These are phyloP conservation scores for Lablab purpureus DNA, from an alignment of 306 rosid species.

Conservation along the genomic window DNA sequence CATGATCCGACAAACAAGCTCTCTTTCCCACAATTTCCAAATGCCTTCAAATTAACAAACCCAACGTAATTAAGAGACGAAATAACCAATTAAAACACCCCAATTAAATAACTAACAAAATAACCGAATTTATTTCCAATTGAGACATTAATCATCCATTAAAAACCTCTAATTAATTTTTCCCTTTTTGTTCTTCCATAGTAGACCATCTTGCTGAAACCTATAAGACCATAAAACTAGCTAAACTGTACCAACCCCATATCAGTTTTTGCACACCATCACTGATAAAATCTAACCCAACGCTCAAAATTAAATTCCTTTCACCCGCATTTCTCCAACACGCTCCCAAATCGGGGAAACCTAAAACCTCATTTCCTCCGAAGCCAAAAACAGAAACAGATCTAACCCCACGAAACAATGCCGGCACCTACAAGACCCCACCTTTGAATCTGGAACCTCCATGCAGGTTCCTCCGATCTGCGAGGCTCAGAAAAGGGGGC, in stretches of 20 bases:
- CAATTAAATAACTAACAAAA: constrained; percentile 22
- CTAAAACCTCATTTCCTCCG: background rate
- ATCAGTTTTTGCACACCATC: background rate
- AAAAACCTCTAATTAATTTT: constrained; percentile 7
- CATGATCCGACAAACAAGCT: constrained; percentile 39
- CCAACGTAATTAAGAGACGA: background rate
- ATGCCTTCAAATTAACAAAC: constrained; percentile 32
- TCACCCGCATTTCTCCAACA: constrained; percentile 40
- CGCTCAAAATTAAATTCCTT: background rate
- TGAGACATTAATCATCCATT: background rate
- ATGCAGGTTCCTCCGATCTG: constrained; percentile 68
- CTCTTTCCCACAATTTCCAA: constrained; percentile 17
- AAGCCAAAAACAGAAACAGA: constrained; percentile 52
- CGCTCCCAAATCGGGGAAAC: background rate
- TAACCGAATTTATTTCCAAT: constrained; percentile 28
- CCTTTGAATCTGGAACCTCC: constrained; percentile 70
- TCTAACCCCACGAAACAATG: constrained; percentile 55
- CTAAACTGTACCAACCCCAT: background rate
- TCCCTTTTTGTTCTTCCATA: background rate
- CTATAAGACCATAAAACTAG: background rate
- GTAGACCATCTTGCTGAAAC: background rate
- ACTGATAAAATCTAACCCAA: background rate
- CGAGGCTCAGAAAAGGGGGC: constrained; percentile 70
- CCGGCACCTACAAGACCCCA: constrained; percentile 45
- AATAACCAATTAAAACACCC: constrained; percentile 5